These are phyloP conservation scores for Fusarium pininemorale DNA, from an alignment of 2,329 filamentous ascomycete species.

Conservation along the genomic window DNA sequence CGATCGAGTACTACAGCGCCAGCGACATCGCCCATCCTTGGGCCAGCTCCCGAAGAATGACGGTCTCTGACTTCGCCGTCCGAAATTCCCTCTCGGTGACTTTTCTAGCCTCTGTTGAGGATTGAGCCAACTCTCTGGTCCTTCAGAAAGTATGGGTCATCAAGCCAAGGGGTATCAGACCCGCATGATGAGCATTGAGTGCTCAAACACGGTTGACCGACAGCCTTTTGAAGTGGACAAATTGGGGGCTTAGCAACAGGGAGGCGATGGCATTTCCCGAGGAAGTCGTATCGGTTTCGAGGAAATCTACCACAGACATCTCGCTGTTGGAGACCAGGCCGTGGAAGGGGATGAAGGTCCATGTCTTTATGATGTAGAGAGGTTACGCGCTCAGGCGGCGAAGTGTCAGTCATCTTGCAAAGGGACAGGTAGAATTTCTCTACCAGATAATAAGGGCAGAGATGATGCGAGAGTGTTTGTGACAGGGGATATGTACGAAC, in stretches of 20 bases:
- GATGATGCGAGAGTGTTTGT: rapidly evolving
- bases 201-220: background rate
- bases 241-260: rapidly evolving
- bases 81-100: background rate
- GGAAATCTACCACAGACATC: background rate
- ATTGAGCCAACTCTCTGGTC: background rate
- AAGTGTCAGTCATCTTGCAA: background rate
- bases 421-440: rapidly evolving
- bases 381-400: background rate
- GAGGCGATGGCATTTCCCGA: rapidly evolving
- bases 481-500: background rate
- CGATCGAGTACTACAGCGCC: background rate
- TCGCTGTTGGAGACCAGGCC: background rate
- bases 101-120: background rate
- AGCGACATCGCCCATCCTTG: background rate
- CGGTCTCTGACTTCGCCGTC: rapidly evolving
- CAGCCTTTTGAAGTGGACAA: background rate
- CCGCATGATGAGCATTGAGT: background rate
- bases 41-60: rapidly evolving
- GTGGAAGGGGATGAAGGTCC: background rate
- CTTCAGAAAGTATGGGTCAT: background rate
- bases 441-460: rapidly evolving
- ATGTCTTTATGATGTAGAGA: no score
- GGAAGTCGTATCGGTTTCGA: no score
- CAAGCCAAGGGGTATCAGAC: no score